Evolutionary conservation across 352 stramenopile genomes (phyloP).

Genomic region (Bremia lactucae): DNA sequence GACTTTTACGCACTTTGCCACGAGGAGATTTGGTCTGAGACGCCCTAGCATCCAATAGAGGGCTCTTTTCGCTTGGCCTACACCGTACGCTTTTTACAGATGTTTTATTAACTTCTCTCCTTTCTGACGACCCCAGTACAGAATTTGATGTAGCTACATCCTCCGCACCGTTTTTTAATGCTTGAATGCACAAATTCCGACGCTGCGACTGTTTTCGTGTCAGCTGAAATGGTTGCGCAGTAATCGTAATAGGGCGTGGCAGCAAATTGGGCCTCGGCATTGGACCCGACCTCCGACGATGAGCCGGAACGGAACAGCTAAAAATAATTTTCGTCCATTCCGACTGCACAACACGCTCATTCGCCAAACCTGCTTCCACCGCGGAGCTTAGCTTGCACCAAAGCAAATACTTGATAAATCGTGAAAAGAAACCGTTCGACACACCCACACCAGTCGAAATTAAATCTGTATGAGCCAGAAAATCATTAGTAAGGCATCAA

Average conservation of each 20-base stretch:
- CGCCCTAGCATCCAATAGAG: constrained; percentile 17
- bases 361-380: constrained; percentile 24
- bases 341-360: constrained; percentile 34
- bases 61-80: constrained; percentile 12
- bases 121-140: too few species aligned
- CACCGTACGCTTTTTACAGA: constrained; percentile 12
- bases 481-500: constrained; percentile 3
- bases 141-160: constrained; percentile 4
- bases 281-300: constrained; percentile 25
- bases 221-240: constrained; percentile 38
- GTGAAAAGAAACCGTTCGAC: constrained; percentile 14
- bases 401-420: constrained; percentile 38
- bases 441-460: constrained; percentile 35
- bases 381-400: constrained; percentile 39
- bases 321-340: constrained; percentile 82
- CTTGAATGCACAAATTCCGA: constrained; percentile 8
- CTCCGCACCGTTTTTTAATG: constrained; percentile 6
- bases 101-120: constrained; percentile 14
- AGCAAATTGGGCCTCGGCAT: constrained; percentile 37
- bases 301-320: constrained; percentile 22
- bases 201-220: constrained; percentile 18
- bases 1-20: constrained; percentile 14
- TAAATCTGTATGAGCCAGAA: constrained; percentile 24
- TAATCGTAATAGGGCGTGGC: constrained; percentile 47
- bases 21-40: constrained; percentile 19